Evolutionary conservation across 2,329 filamentous ascomycete genomes (phyloP), one percentile per base, ranked within the genome.

Genomic region (Stemphylium beticola): DNA sequence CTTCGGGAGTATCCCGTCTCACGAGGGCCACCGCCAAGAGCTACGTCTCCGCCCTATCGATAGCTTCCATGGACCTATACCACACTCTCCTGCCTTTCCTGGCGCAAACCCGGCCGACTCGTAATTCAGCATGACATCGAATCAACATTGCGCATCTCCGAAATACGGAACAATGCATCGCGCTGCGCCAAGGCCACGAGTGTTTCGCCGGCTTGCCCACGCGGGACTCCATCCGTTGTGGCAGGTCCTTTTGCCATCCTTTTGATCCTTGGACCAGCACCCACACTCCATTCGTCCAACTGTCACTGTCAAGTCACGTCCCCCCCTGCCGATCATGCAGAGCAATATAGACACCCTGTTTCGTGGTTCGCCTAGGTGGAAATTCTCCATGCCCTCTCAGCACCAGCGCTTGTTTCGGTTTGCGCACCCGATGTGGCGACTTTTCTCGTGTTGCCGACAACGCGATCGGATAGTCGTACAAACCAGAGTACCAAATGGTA

Each of bases 41-140:
- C 1, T 36, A 26, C 31, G 26, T 9, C 40, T 51, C 52, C 46
- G 36, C 20, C 41, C 52, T 51, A 41, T 50, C 49, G 20, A 49
- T 45, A 40, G 41, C 40, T n/a, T 20, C 32, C 31, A 24, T 29
- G 18, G 37, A n/a, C 17, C 17, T 34, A n/a, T 38, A 20, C 31
- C 14, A 50, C 32, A 4, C 26, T 44, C 42, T 55, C 52, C 52
- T 55, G 46, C 52, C 52, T 45, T 49, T 55, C 47, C 40, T 50
- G 52, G 46, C 47, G 29, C 47, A 40, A 14, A 45, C 29, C 52
- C 46, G 46, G 40, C 37, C 20, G 12, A 10, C 26, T 15, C 12
- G 2, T 26, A 40, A 29, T 14, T 36, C 15, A 37, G 36, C 33
- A 32, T 26, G n/a, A 40, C 40, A 44, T 17, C 37, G 36, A 37